Evolutionary conservation across 2,329 filamentous ascomycete species (phyloP), one percentile per base, ranked within the genome.

Genomic region (Seiridium cupressi): DNA sequence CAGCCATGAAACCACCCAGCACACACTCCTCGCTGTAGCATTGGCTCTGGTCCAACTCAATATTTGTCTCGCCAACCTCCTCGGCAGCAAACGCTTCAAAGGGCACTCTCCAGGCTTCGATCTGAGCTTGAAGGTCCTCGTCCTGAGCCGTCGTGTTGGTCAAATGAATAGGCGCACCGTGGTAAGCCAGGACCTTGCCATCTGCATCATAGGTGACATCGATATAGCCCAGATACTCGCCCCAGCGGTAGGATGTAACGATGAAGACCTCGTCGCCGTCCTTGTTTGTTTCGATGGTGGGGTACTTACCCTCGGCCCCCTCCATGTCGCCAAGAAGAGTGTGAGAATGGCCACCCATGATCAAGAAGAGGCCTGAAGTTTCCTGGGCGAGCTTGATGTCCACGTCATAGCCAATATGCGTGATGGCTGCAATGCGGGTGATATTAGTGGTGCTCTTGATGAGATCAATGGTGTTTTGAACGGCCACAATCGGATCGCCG

Each of bases 201-300:
- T 83, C 74, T 3, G 76, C 64, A 65, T 88, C 85, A 66, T 87
- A 89, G 1, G 84, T 85, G 6, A 89, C 80, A 63, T 89, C 86
- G 64, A 89, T 89, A 70, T 87, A 87, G 60, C 87, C 87, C 2
- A 89, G 73, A 59, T 89, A 89, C 73, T 89, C 85, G 56, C 87
- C 87, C 87, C 87, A 89, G 63, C 86, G 82, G 69, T 86, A 89
- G 2, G 86, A 83, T 6, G 86, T 88, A 18, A 90, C 87, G 66
- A 89, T 81, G 68, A 89, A 89, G 55, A 89, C 87, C 66, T 89
- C 87, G 40, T 89, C 83, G 49, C 85, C 86, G 55, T 85, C 81
- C 62, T 78, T 72, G 70, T 89, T 88, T 35, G 81, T 73, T 57
- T 81, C 80, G 55, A 89, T 84, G 11, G 87, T 89, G 1, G 87